Base-by-base conservation (phyloP, 495 filamentous ascomycete species). In the Tetracladium setigerum region DNA sequence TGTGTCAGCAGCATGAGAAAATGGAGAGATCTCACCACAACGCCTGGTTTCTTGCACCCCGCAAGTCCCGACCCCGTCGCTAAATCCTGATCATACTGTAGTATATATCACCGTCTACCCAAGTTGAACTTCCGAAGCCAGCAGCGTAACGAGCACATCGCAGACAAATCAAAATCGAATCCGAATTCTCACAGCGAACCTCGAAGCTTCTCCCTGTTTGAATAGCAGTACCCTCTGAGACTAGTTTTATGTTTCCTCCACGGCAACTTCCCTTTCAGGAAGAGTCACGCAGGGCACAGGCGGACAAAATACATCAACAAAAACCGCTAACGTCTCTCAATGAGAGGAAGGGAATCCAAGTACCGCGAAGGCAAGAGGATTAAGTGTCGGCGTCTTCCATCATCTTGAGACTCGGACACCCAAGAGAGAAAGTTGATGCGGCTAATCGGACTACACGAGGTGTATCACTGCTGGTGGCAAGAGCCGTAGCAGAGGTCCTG, bases 231-330 rank as follows among this genome's bases (percentile, higher is more conserved):
- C 81, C 82, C 78, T 84, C 81, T 62, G 64, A 75, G 85, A 89
- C 78, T 78, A 71, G 84, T 84, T 85, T 91, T 89, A 47, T 89
- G 84, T 73, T 86, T 89, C 83, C 83, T 81, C 83, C 78, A 78
- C 77, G 50, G 8, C 22, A 27, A 3, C 22, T 27, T 3, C 22
- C 7, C 31, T 18, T 31, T 16, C 24, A 15, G 14, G n/a, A 48
- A 16, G 22, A 19, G 39, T 30, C 13, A 33, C 38, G 30, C 52
- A 50, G 49, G 56, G 52, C 48, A 78, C 65, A 71, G 77, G 72
- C 84, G 84, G 68, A 79, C 83, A 87, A 89, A 89, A 75, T 71
- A 81, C 85, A 79, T 89, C 84, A 72, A 67, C 63, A 87, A 91
- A 91, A 89, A 79, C 72, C 85, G 85, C 74, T 58, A 11, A 48